Evolutionary conservation across 805 yeast genomes (phyloP).

Genomic region (Blastobotrys terrestris): DNA sequence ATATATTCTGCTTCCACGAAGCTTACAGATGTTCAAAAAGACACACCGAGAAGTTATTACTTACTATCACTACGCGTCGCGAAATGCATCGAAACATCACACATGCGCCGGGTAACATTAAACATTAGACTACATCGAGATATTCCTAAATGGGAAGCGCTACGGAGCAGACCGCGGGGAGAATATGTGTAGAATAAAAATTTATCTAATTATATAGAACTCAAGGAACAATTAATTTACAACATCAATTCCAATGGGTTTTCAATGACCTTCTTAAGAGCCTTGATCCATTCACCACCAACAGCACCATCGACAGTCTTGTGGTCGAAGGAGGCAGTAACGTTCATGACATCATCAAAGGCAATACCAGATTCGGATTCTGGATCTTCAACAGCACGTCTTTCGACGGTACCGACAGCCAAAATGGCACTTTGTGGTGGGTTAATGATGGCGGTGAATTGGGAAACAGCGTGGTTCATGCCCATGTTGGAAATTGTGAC

Average conservation of each 20-base stretch:
- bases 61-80: background rate
- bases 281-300: slow-evolving; percentile 95
- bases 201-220: background rate
- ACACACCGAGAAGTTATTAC: no score
- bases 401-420: slow-evolving; percentile 90
- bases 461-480: slow-evolving; percentile 89
- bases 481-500: slow-evolving; percentile 98
- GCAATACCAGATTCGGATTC: slow-evolving; percentile 86
- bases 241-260: slow-evolving; percentile 92
- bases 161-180: background rate
- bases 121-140: background rate
- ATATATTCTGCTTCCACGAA: background rate
- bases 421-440: slow-evolving; percentile 95
- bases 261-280: slow-evolving; percentile 83
- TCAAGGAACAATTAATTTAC: slow-evolving; percentile 33
- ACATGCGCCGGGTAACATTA: no score
- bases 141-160: background rate
- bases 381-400: slow-evolving; percentile 88
- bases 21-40: background rate
- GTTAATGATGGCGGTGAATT: slow-evolving; percentile 95
- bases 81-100: no score
- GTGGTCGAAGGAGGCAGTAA: slow-evolving; percentile 98
- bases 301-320: slow-evolving; percentile 96
- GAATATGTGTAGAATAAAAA: background rate
- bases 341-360: slow-evolving; percentile 83